phyloP scores from a whole-genome alignment of 345 rosid genomes.

The Psidium friedrichsthalianum region DNA sequence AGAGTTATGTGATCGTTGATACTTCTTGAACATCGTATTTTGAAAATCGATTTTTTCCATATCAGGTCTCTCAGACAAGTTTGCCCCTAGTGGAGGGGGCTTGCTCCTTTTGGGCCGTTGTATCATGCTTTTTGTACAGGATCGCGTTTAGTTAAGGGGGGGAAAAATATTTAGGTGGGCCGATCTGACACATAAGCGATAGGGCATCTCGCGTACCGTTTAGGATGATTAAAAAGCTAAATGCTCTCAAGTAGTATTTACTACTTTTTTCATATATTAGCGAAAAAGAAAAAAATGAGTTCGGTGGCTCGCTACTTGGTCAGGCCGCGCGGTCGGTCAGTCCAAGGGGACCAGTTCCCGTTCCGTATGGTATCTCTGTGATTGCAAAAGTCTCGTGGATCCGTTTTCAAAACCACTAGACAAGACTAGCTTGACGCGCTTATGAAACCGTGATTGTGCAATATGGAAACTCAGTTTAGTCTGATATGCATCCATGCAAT shows the following conservation, averaged over 20 bases:
- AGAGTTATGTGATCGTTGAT: neutral
- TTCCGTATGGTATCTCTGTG: neutral
- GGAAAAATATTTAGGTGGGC: too few species aligned
- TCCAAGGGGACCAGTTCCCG: neutral
- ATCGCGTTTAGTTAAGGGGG: too few species aligned
- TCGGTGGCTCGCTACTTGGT: too few species aligned
- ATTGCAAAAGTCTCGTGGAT: neutral
- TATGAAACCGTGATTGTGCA: neutral
- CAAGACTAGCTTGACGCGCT: neutral
- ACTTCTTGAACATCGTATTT: too few species aligned
- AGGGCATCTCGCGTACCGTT: too few species aligned
- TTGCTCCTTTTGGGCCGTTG: neutral
- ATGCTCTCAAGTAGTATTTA: too few species aligned
- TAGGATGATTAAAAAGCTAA: too few species aligned
- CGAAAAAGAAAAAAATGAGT: too few species aligned
- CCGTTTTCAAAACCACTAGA: neutral
- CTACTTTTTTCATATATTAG: too few species aligned
- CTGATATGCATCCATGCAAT: neutral
- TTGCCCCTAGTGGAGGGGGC: neutral
- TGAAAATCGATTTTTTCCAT: neutral
- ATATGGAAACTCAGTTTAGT: neutral
- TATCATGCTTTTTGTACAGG: too few species aligned
- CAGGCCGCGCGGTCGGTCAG: too few species aligned
- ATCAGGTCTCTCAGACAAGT: neutral
- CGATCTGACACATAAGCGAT: too few species aligned